A percentile compares a stretch with the other conserved stretches of the same genome.
Conservation (phyloP, 768 basidiomycete species). For the Phylloporus rhodoxanthus region DNA sequence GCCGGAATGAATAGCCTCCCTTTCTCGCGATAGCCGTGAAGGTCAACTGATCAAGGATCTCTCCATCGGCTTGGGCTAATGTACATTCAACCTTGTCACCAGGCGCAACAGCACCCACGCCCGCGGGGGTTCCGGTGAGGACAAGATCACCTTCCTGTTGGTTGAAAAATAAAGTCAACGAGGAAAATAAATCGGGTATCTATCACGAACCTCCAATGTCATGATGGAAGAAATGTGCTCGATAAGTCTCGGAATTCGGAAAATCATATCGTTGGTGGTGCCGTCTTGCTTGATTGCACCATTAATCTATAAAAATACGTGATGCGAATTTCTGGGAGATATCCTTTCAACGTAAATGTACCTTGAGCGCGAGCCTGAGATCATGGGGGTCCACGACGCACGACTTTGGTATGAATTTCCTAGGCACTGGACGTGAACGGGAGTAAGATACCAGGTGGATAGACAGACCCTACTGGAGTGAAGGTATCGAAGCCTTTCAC, state of each 20-base stretch:
- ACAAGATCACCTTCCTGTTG: slow-evolving; percentile 84
- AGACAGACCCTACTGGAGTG: slow-evolving; percentile 75
- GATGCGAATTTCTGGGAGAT: background rate
- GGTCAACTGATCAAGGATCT: slow-evolving; percentile 54
- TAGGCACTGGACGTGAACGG: slow-evolving; percentile 25
- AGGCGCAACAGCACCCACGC: slow-evolving; percentile 71
- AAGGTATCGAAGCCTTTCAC: slow-evolving; percentile 98
- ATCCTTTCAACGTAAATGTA: slow-evolving; percentile 15
- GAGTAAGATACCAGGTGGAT: background rate
- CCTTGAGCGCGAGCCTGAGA: slow-evolving; percentile 73
- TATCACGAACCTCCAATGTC: slow-evolving; percentile 73
- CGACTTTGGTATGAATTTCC: slow-evolving; percentile 76
- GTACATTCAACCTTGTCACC: slow-evolving; percentile 78
- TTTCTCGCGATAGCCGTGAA: slow-evolving; percentile 62
- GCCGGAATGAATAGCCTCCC: slow-evolving; percentile 60
- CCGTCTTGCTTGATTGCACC: slow-evolving; percentile 80
- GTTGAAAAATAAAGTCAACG: background rate
- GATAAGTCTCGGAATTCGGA: slow-evolving; percentile 81
- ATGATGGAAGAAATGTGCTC: slow-evolving; percentile 93
- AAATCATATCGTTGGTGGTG: slow-evolving; percentile 85
- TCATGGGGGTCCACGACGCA: slow-evolving; percentile 65
- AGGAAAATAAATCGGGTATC: background rate
- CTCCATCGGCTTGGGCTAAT: slow-evolving; percentile 49
- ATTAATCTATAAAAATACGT: slow-evolving; percentile 56
- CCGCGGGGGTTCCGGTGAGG: slow-evolving; percentile 87